These are phyloP conservation scores for Acer yangbiense DNA, from an alignment of 345 rosid species.

Conservation along the genomic window DNA sequence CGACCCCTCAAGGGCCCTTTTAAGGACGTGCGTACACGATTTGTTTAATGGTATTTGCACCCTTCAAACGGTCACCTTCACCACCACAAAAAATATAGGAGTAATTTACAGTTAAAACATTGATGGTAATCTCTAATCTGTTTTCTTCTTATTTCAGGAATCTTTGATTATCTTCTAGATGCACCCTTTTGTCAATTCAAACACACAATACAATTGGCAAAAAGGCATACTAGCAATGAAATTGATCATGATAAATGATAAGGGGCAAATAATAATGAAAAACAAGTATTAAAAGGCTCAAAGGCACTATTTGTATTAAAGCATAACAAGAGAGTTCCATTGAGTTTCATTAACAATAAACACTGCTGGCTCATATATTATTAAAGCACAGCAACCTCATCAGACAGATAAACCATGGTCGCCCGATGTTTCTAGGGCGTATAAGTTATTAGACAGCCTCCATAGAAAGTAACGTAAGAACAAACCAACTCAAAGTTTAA, in stretches of 20 bases:
- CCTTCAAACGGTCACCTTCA: too few relatives aligned
- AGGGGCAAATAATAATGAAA: neutral
- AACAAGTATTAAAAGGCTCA: neutral
- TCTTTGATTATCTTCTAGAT: too few relatives aligned
- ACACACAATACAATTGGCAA: neutral
- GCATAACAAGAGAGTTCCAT: neutral
- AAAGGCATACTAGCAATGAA: neutral
- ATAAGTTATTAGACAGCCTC: neutral
- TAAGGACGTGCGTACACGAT: too few relatives aligned
- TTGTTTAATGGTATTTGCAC: too few relatives aligned
- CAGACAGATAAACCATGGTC: neutral
- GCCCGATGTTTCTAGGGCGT: neutral
- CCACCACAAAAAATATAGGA: too few relatives aligned
- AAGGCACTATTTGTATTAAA: neutral
- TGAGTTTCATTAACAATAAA: neutral
- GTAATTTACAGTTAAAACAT: too few relatives aligned
- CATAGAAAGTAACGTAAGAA: neutral
- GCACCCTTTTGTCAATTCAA: too few relatives aligned
- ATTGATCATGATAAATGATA: neutral
- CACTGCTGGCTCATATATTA: neutral
- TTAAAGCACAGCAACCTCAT: constrained; percentile 7
- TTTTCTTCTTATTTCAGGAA: too few relatives aligned
- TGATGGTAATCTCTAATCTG: too few relatives aligned
- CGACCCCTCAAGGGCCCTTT: too few relatives aligned
- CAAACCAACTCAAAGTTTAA: constrained; percentile 23